These are phyloP conservation scores for Penicillium griseofulvum DNA, from an alignment of 2,329 filamentous ascomycete genomes.

Conservation along the genomic window DNA sequence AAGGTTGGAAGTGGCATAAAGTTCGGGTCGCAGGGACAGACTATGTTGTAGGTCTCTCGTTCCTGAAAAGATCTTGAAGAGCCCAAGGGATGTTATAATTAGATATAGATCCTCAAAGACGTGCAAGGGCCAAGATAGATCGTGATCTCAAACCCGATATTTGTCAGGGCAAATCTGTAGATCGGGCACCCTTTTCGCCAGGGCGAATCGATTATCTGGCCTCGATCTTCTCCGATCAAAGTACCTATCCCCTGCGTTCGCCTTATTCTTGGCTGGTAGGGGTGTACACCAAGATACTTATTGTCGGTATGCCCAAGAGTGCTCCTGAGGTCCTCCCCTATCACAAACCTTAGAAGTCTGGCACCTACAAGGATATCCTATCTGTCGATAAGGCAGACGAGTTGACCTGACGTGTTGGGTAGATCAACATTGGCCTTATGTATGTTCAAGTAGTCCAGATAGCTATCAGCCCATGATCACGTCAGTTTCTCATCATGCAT, in stretches of 20 bases:
- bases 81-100: neutral
- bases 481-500: slow-evolving; percentile 3
- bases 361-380: neutral
- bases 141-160: neutral
- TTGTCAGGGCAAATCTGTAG: neutral
- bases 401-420: neutral
- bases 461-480: neutral
- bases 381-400: neutral
- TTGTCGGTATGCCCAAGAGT: neutral
- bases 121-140: neutral
- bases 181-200: neutral
- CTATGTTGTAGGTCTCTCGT: neutral
- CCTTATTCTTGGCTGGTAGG: neutral
- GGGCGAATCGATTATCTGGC: neutral
- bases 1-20: neutral
- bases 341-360: neutral
- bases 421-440: slow-evolving; percentile 1
- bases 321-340: neutral
- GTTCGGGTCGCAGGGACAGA: neutral
- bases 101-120: neutral
- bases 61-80: neutral
- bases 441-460: neutral
- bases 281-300: neutral
- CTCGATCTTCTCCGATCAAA: slow-evolving; percentile 1
- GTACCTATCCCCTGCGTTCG: neutral